Conservation (phyloP, 1,284 basidiomycete genomes). For the Microbotryomycetes sp. region DNA sequence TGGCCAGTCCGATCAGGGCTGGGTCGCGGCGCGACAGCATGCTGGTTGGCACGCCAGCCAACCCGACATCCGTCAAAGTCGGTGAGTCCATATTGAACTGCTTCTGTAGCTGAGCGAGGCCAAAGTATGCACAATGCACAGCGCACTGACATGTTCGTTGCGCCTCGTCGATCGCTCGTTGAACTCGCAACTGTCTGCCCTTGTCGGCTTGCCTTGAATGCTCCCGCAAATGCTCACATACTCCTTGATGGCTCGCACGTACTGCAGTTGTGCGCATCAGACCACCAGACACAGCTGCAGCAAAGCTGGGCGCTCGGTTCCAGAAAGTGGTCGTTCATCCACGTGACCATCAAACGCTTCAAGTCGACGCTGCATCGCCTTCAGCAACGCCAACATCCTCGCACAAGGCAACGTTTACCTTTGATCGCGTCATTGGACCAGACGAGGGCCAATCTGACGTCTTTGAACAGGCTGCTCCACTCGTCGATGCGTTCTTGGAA, state of each 20-base stretch:
- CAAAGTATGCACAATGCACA: neutral
- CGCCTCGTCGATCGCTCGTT: neutral
- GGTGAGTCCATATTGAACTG: slow-evolving; percentile 20
- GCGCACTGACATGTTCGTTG: slow-evolving; percentile 4
- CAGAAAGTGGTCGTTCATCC: slow-evolving; percentile 81
- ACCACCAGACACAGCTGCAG: slow-evolving; percentile 67
- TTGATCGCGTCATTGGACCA: slow-evolving; percentile 87
- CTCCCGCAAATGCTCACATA: slow-evolving; percentile 2
- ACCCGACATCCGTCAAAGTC: slow-evolving; percentile 34
- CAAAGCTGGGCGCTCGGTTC: slow-evolving; percentile 80
- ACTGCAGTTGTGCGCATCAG: slow-evolving; percentile 78
- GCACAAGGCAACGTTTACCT: slow-evolving; percentile 76
- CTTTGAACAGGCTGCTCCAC: slow-evolving; percentile 76
- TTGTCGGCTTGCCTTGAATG: neutral
- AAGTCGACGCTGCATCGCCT: slow-evolving; percentile 50
- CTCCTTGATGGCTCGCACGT: neutral
- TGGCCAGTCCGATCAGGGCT: neutral
- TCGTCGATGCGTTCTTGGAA: slow-evolving; percentile 83
- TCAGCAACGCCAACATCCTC: slow-evolving; percentile 45
- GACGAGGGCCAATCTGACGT: slow-evolving; percentile 74
- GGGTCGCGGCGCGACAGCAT: neutral
- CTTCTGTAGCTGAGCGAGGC: neutral
- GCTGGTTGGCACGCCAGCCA: neutral
- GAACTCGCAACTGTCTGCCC: neutral
- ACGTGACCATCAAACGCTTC: slow-evolving; percentile 51